Conservation (phyloP, 139 green algal species). For the Haematococcus lacustris region DNA sequence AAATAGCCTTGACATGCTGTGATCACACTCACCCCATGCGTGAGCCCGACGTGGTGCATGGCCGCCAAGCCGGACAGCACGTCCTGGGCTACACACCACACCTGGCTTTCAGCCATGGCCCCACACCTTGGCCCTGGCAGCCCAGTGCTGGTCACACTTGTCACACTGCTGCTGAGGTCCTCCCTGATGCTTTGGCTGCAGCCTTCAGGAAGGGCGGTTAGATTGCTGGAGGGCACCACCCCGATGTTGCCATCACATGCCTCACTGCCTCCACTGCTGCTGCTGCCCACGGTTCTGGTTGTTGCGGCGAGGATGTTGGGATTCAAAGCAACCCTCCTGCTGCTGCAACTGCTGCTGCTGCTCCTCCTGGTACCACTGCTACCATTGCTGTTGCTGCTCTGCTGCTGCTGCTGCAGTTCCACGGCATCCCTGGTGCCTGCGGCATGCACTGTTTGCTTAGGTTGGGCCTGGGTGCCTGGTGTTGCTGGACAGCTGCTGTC, state of each 20-base stretch:
- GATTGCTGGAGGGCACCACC: too few relatives aligned
- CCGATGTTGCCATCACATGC: neutral
- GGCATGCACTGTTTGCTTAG: too few relatives aligned
- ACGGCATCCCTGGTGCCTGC: too few relatives aligned
- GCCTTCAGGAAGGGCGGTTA: too few relatives aligned
- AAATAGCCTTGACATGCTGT: too few relatives aligned
- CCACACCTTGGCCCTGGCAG: too few relatives aligned
- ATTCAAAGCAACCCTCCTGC: neutral
- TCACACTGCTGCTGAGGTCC: too few relatives aligned
- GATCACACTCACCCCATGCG: conserved; percentile 2
- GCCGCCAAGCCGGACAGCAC: neutral
- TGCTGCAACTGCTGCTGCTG: neutral
- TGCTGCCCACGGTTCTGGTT: neutral
- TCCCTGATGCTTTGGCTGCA: too few relatives aligned
- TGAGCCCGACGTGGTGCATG: neutral
- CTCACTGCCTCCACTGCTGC: neutral
- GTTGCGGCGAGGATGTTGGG: neutral
- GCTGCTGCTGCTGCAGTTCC: too few relatives aligned
- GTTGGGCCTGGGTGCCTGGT: too few relatives aligned
- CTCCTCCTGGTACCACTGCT: neutral
- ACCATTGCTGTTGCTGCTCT: neutral
- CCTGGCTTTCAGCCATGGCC: neutral
- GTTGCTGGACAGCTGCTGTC: too few relatives aligned
- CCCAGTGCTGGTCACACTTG: too few relatives aligned
- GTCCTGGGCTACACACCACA: neutral